These are phyloP conservation scores for Apiotrichum domesticum DNA, from an alignment of 1,284 basidiomycete genomes.

Conservation along the genomic window DNA sequence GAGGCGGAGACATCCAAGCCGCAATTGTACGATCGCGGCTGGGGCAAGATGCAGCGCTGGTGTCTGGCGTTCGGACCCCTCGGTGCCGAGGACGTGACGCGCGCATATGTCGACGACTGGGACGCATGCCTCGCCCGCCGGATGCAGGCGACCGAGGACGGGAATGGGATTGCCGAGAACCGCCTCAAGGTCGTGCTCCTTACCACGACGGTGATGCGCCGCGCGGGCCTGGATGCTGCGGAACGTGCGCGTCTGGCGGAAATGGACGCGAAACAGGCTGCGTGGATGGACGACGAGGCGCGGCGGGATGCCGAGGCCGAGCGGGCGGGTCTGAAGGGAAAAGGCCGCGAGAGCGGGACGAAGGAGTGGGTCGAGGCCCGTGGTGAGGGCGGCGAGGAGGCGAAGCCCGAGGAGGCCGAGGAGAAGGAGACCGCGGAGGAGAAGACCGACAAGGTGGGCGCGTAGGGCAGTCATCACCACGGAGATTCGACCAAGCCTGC, in stretches of 20 bases:
- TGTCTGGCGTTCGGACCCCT: slow-evolving; percentile 46
- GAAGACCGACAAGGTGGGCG: no score
- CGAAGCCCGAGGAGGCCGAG: not conserved
- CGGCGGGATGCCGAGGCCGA: slow-evolving; percentile 29
- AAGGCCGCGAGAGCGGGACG: slow-evolving; percentile 42
- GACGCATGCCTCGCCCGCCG: slow-evolving; percentile 23
- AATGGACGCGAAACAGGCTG: slow-evolving; percentile 38
- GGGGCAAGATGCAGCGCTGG: slow-evolving; percentile 51
- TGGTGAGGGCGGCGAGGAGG: slow-evolving; percentile 39
- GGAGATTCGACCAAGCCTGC: no score
- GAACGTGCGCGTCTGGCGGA: slow-evolving; percentile 22
- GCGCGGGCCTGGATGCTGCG: slow-evolving; percentile 4
- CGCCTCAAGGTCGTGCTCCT: slow-evolving; percentile 35
- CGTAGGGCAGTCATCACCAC: no score
- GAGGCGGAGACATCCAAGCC: slow-evolving; percentile 48
- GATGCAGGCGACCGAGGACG: slow-evolving; percentile 12
- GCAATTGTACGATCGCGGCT: slow-evolving; percentile 48
- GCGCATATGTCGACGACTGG: slow-evolving; percentile 47
- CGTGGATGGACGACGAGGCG: slow-evolving; percentile 35
- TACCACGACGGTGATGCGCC: slow-evolving; percentile 19
- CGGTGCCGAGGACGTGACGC: slow-evolving; percentile 49
- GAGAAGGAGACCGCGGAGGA: no score
- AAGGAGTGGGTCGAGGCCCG: slow-evolving; percentile 47
- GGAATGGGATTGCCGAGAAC: slow-evolving; percentile 31
- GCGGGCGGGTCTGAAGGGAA: slow-evolving; percentile 29